Conservation (phyloP, 163 green algal genomes). For the Volvox carteri region DNA sequence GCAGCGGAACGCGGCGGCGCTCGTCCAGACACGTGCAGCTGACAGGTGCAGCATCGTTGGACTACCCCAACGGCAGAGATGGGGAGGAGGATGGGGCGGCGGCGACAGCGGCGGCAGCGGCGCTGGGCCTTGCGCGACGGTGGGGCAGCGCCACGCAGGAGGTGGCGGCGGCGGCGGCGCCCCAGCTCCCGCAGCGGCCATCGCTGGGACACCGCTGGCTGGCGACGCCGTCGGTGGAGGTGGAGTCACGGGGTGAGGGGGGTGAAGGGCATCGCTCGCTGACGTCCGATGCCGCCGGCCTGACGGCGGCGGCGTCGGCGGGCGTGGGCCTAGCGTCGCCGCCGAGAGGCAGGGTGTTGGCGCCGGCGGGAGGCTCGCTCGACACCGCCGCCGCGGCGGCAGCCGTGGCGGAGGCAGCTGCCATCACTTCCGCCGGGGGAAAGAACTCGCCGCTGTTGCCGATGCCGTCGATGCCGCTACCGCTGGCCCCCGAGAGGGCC, state of each 20-base stretch:
- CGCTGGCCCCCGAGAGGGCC: not conserved
- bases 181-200: too few relatives aligned
- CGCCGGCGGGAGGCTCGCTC: not conserved
- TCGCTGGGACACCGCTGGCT: not conserved
- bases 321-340: not conserved
- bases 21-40: not conserved
- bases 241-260: too few relatives aligned
- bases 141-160: constrained; percentile 22
- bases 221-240: not conserved
- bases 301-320: not conserved
- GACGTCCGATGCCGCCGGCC: too few relatives aligned
- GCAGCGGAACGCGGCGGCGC: not conserved
- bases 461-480: not conserved
- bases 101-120: not conserved
- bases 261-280: too few relatives aligned
- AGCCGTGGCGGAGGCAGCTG: not conserved
- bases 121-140: constrained; percentile 25
- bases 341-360: too few relatives aligned
- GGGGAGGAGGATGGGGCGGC: too few relatives aligned
- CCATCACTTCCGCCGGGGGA: too few relatives aligned
- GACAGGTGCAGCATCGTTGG: not conserved
- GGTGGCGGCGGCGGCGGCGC: too few relatives aligned
- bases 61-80: too few relatives aligned
- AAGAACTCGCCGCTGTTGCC: not conserved
- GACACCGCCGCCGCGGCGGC: not conserved